Evolutionary conservation across 1,139 yeast genomes (phyloP), one percentile per base, ranked within the genome.

Genomic region (Suhomyces maxii): DNA sequence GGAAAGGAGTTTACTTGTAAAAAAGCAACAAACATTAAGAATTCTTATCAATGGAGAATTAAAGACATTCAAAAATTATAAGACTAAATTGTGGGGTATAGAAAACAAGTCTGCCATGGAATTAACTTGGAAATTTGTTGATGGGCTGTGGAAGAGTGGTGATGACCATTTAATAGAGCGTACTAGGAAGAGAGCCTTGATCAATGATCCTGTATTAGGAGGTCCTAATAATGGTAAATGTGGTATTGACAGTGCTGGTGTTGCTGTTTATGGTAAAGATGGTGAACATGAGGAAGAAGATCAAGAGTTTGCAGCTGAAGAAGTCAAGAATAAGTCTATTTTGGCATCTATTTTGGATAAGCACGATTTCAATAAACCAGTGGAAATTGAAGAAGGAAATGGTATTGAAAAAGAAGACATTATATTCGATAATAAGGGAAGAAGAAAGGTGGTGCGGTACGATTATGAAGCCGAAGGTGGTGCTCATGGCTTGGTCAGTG

Each of bases 31-130:
- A 56, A 85, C 95, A 0, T 71, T 88, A 51, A 73, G 97, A 52
- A 77, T 86, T 3, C 68, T 77, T 44, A 76, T 84, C 31, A 80
- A 83, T 54, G 87, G 89, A 6, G 77, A 77, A 18, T 69, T 83
- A 43, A 82, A 83, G 59, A 72, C 73, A 7, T 67, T 84, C 49
- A 81, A 80, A 57, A 72, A 84, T 51, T 77, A 75, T 57, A 88
- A 88, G 67, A 82, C 84, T 26, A 89, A 89, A 58, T 73, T 93
- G 38, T 93, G 99, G 99, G 98, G 98, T 8, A 74, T 82, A 49
- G 91, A 86, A 54, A 85, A 87, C 67, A 77, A 80, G 53, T 71
- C 78, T 3, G 62, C 76, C 1, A 75, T 79, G 38, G 93, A 85
- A 54, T 71, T 90, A 55, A 86, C 86, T 0, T 80, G 75, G 65